phyloP scores from a whole-genome alignment of 1,284 basidiomycete species.

The Trichosporon sp. region DNA sequence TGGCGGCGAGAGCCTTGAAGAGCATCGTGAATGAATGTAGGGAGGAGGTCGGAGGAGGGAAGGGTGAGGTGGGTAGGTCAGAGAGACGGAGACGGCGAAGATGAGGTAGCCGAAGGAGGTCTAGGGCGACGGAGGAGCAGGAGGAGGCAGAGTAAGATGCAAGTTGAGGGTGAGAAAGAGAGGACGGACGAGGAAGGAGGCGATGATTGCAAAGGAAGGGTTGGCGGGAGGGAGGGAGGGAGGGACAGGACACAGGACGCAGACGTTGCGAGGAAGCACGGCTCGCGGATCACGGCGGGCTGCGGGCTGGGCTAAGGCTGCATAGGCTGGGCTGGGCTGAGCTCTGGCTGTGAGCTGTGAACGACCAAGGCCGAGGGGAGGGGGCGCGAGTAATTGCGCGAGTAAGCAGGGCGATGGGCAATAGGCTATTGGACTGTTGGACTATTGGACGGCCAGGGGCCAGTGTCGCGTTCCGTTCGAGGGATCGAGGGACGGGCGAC shows the following conservation, averaged over 20 bases:
- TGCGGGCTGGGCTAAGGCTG: background rate
- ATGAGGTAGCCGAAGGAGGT: background rate
- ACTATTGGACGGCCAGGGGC: no score
- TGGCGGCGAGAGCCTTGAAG: background rate
- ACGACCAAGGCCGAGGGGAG: no score
- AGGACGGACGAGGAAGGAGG: background rate
- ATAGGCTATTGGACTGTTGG: no score
- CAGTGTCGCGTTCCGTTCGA: background rate
- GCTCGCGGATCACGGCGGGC: no score
- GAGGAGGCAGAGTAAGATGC: background rate
- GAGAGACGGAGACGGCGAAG: background rate
- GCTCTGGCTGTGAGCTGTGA: no score
- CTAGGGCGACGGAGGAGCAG: no score
- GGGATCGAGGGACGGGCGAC: background rate
- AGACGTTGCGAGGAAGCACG: background rate
- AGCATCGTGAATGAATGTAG: constrained; percentile 2
- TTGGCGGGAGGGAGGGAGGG: background rate
- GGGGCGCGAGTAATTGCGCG: background rate
- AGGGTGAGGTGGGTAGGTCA: background rate
- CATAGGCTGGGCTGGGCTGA: no score
- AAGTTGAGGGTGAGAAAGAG: background rate
- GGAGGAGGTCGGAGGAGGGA: background rate
- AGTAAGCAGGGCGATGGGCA: no score
- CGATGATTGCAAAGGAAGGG: background rate
- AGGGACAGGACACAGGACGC: no score